Base-by-base conservation (phyloP, 768 basidiomycete species). In the Multifurca ochricompacta region DNA sequence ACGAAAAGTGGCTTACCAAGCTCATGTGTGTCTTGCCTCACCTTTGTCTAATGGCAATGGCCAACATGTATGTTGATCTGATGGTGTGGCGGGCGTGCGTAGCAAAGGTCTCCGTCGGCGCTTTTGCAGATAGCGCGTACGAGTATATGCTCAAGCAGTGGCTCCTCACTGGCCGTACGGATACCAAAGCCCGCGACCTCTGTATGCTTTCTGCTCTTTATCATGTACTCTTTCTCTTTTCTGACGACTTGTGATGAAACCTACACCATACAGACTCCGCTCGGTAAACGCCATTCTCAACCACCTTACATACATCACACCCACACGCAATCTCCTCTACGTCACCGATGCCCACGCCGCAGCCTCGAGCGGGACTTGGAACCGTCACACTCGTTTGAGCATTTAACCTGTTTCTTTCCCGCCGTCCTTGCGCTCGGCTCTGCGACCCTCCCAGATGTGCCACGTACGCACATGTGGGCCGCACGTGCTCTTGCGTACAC, bases 71-170 rank as follows among this genome's bases (percentile, higher is more conserved):
- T 40, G 39, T 59, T 42, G 28, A 41, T 66, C n/a, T n/a, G n/a
- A n/a, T n/a, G n/a, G n/a, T n/a, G n/a, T n/a, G n/a, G n/a, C n/a
- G n/a, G 74, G 76, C 63, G 53, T 50, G 30, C 21, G 18, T 48
- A 66, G 64, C 48, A 10, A 19, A 36, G 19, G 42, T 83, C 10
- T 82, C 83, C 1, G 79, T 87, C 8, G 87, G 85, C 27, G 78
- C 77, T 4, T 73, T 73, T 51, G 81, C 83, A 9, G 87, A 90
- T 60, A 89, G 87, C 62, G 79, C 79, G 11, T 85, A 88, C 55
- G 87, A 90, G 66, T 90, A 90, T 63, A 75, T 85, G 42, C 75
- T 90, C 48, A 90, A 90, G 62, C 79, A 83, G 51, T 87, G 81
- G 68, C 70, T 90, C 7, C 73, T 88, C 39, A 84, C 83, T 6